phyloP scores from a whole-genome alignment of 768 basidiomycete species.

The Leccinum imitatum region DNA sequence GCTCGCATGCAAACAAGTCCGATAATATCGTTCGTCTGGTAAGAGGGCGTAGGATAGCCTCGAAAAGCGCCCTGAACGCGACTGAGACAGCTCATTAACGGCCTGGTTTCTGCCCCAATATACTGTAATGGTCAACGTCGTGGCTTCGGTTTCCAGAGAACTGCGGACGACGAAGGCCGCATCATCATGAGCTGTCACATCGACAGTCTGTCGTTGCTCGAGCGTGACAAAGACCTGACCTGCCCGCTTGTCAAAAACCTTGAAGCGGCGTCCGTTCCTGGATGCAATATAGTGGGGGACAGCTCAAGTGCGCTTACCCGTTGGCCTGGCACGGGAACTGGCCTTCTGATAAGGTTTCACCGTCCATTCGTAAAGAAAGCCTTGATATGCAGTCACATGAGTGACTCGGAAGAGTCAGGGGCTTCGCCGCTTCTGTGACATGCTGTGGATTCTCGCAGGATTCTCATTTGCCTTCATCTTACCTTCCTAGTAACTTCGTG shows the following conservation, averaged over 20 bases:
- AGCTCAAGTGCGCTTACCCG: background rate
- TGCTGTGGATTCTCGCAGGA: slow-evolving; percentile 5
- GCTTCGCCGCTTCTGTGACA: background rate
- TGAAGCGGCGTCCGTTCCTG: background rate
- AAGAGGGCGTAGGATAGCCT: background rate
- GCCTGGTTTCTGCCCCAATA: background rate
- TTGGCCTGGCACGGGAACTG: background rate
- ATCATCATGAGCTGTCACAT: background rate
- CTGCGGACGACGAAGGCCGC: background rate
- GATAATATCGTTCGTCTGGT: background rate
- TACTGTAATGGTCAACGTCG: background rate
- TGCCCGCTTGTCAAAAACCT: slow-evolving; percentile 1
- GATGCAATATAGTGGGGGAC: background rate
- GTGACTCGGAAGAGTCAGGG: background rate
- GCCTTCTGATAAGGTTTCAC: background rate
- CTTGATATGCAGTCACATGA: background rate
- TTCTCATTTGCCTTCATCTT: background rate
- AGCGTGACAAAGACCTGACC: background rate
- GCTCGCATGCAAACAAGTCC: background rate
- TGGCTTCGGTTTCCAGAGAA: background rate
- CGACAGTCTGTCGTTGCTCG: background rate
- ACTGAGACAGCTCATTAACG: background rate
- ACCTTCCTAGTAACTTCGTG: background rate
- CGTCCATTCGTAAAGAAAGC: background rate
- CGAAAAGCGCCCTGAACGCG: background rate